phyloP scores from a whole-genome alignment of 106 monocot species.

The Agapanthus africanus region DNA sequence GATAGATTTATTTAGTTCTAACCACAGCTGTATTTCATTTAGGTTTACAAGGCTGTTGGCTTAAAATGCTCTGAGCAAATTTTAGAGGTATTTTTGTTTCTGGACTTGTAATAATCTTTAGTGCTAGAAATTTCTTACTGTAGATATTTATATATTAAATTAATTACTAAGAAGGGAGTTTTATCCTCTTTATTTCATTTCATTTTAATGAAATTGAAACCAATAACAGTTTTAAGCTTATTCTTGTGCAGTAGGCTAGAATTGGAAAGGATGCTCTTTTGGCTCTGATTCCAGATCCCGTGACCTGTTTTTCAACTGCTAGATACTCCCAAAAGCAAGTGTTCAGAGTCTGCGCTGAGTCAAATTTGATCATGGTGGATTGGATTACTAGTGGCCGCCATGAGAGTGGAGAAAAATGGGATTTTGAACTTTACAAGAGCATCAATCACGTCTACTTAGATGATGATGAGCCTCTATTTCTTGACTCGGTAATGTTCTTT shows the following conservation, averaged over 20 bases:
- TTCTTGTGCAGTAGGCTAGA: constrained; percentile 69
- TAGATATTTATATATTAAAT: not conserved
- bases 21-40: too few species aligned
- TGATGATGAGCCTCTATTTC: constrained; percentile 56
- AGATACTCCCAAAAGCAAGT: constrained; percentile 78
- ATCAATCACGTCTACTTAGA: constrained; percentile 64
- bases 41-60: constrained; percentile 87
- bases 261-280: constrained; percentile 63
- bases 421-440: constrained; percentile 78
- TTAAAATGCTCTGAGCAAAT: constrained; percentile 72
- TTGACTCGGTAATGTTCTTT: constrained; percentile 68
- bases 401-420: constrained; percentile 94
- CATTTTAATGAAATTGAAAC: not conserved
- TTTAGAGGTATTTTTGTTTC: constrained; percentile 57
- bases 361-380: constrained; percentile 86
- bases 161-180: too few species aligned
- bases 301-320: constrained; percentile 89
- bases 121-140: not conserved
- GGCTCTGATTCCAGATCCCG: constrained; percentile 90
- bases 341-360: constrained; percentile 49
- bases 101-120: not conserved
- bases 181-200: not conserved
- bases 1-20: not conserved
- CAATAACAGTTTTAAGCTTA: not conserved
- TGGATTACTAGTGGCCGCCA: constrained; percentile 96